Base-by-base conservation (phyloP, 805 yeast genomes). In the Pichia gijzeniarum region DNA sequence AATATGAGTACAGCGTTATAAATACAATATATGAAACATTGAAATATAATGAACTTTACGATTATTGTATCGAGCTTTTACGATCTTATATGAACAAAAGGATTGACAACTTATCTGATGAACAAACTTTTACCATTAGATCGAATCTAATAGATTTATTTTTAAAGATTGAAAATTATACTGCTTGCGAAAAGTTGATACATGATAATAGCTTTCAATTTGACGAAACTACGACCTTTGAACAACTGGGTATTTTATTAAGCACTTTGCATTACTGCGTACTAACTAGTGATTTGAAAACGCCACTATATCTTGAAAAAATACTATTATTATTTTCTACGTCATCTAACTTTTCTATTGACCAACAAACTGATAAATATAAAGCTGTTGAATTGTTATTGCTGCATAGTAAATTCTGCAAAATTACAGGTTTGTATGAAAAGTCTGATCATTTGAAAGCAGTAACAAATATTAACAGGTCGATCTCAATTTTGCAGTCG, bases 401-500 rank as follows among this genome's bases (percentile, higher is more conserved):
- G 16, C 6, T 65, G 2, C 45, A 72, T 16, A 65, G 73, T 1
- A 58, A 54, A 37, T 64, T 73, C 42, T 73, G 72, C 36, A 43
- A 53, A 20, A 35, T 69, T 6, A 52, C 68, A 2, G 53, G 69
- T 1, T 41, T 50, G 18, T 50, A 65, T 30, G 57, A 61, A 21
- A 42, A 38, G 28, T 58, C 63, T n/a, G 27, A 40, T 42, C 53
- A 55, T 35, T 39, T 59, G 2, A 59, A 56, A 6, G 63, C 75
- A 4, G 59, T 68, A 20, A 18, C 48, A 12, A 75, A 76, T 37
- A 58, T 69, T 13, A 80, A 75, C 46, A 64, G 71, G 10, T 67
- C 80, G 1, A 61, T 80, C 2, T 75, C 79, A 50, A 58, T 82
- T 5, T 57, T 77, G 8, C 72, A 74, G 45, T 77, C 85, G 0